Conservation (phyloP, 768 basidiomycete species). For the Rhizopogon rudus region DNA sequence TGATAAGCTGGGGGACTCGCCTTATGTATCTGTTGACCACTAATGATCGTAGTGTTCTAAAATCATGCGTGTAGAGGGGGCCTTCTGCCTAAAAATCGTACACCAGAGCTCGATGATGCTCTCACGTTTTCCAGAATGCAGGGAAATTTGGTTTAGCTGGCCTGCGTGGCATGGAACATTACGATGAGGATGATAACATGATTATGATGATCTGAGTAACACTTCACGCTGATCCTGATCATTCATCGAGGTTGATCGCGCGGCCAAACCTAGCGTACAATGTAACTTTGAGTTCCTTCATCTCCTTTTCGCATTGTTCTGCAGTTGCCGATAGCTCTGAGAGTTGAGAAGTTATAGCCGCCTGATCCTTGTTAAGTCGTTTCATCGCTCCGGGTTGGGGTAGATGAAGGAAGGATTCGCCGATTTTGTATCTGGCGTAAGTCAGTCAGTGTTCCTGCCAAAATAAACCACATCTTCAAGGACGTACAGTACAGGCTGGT, state of each 20-base stretch:
- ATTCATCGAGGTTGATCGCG: slow-evolving; percentile 91
- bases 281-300: slow-evolving; percentile 75
- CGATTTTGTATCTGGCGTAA: slow-evolving; percentile 71
- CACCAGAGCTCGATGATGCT: neutral
- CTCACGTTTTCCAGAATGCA: too few species aligned
- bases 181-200: neutral
- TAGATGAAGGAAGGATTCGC: slow-evolving; percentile 85
- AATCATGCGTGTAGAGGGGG: too few species aligned
- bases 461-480: neutral
- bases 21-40: too few species aligned
- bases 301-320: slow-evolving; percentile 64
- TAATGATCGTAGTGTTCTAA: too few species aligned
- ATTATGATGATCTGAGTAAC: neutral
- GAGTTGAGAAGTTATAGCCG: slow-evolving; percentile 52
- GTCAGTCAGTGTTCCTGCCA: neutral
- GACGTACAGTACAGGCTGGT: slow-evolving; percentile 69
- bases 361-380: slow-evolving; percentile 68
- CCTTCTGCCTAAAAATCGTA: too few species aligned
- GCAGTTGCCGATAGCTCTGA: slow-evolving; percentile 43
- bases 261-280: slow-evolving; percentile 91
- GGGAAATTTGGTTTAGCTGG: neutral
- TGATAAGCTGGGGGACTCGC: too few species aligned
- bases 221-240: neutral
- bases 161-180: neutral
- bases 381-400: slow-evolving; percentile 61